Evolutionary conservation across 148 eudicot genomes (phyloP), one percentile per base, ranked within the genome.

Genomic region (Chenopodium formosanum): DNA sequence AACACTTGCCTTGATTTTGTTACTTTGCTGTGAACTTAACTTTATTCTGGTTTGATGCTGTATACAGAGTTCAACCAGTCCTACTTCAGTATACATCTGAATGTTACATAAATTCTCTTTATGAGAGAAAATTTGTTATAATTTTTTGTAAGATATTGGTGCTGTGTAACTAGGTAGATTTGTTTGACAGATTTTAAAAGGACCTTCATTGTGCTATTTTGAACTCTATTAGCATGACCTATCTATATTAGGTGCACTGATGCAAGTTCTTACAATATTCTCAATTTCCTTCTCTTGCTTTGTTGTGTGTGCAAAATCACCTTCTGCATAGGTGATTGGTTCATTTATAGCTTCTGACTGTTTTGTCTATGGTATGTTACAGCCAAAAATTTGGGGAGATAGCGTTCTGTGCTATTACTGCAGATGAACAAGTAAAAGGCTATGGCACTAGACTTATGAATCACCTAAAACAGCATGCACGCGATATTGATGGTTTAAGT

Each of bases 351-450:
- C 34, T 46, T 65, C 9, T 27, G 22, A 81, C 20, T 64, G 71
- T 76, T 66, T 71, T 71, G 44, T 78, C 44, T 20, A 13, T 74
- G 71, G 29, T 75, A 82, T 78, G 44, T 80, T n/a, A 64, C 78
- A 96, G 99, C 89, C 99, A 96, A 85, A 96, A 86, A 83, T 96
- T 96, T 84, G 99, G 99, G 83, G 99, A 96, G 88, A 96, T 96
- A 82, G 99, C 98, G 60, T 94, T 96, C 81, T 96, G 99, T 81
- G 99, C 99, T 80, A 96, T 96, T 66, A 90, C 98, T 29, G 91
- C 94, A 48, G 97, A 96, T 86, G 99, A 96, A 80, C 99, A 96
- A 94, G 99, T 96, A 52, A 96, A 96, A 86, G 99, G 99, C 82
- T 96, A 96, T 83, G 99, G 99, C 48, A 96, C 99, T 1, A 93